These are phyloP conservation scores for Cordyceps cateniannulata DNA, from an alignment of 2,329 filamentous ascomycete genomes.

Conservation along the genomic window DNA sequence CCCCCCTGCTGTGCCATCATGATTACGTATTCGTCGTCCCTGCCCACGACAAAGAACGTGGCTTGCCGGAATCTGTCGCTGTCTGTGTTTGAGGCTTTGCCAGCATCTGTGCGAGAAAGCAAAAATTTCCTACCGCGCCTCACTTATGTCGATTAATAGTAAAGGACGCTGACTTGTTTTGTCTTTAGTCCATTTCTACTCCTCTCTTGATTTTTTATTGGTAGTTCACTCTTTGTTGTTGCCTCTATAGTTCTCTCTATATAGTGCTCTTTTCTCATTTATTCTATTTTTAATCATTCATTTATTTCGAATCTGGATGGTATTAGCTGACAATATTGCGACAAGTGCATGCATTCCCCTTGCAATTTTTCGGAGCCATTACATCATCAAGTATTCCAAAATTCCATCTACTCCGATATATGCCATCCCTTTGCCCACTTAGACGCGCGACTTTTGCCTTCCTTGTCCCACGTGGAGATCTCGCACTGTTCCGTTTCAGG, in stretches of 20 bases:
- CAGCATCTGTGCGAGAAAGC: constrained; percentile 2
- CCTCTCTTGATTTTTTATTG: no score
- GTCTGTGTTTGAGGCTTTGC: background rate
- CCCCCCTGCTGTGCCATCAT: background rate
- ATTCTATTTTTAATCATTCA: no score
- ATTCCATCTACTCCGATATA: background rate
- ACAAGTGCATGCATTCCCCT: no score
- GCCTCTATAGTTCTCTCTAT: no score
- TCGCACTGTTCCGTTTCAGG: constrained; percentile 3
- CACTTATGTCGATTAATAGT: background rate
- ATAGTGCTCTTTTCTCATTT: no score
- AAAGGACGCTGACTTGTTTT: background rate
- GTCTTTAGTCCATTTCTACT: background rate
- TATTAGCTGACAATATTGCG: no score
- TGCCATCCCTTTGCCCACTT: background rate
- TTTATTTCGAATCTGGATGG: no score
- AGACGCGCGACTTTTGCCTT: background rate
- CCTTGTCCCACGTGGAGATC: background rate
- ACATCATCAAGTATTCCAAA: background rate
- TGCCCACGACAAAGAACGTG: background rate
- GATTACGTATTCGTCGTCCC: background rate
- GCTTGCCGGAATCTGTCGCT: background rate
- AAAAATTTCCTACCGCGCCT: background rate
- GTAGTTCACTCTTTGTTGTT: no score
- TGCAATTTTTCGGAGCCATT: no score